A percentile compares a stretch with the other conserved stretches of the same genome.
phyloP scores from a whole-genome alignment of 179 eudicot genomes.

The Beta macrorhiza region DNA sequence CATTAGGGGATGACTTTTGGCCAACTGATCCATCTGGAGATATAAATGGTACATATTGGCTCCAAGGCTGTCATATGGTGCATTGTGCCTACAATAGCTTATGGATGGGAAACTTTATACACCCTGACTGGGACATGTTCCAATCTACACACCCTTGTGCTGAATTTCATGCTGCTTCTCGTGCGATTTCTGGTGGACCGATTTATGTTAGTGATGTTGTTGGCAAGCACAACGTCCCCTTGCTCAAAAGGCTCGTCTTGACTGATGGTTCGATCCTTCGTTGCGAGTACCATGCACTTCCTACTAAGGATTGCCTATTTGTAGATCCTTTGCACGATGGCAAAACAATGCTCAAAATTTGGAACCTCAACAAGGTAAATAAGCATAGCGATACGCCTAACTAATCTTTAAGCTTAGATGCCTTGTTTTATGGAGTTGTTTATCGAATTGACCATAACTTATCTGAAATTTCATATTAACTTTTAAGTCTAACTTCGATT shows the following conservation, averaged over 20 bases:
- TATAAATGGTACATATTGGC: conserved; percentile 88
- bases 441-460: too few species aligned
- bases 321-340: conserved; percentile 87
- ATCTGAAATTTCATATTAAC: too few species aligned
- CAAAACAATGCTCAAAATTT: conserved; percentile 88
- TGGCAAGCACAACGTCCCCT: conserved; percentile 65
- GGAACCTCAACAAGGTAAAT: conserved; percentile 79
- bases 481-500: too few species aligned
- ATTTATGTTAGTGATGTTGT: conserved; percentile 81
- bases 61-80: conserved; percentile 98
- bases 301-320: conserved; percentile 79
- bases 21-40: conserved; percentile 92
- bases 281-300: conserved; percentile 72
- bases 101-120: conserved; percentile 98
- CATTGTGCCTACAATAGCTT: conserved; percentile 94
- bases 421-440: too few species aligned
- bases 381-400: neutral
- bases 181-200: conserved; percentile 91
- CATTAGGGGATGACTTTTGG: conserved; percentile 94
- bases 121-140: conserved; percentile 99
- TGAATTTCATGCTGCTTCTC: conserved; percentile 87
- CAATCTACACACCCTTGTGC: conserved; percentile 95
- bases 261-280: conserved; percentile 79
- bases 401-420: neutral
- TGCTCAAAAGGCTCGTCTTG: conserved; percentile 65